Conservation (phyloP, 1,139 yeast genomes). For the Kodamaea sp. region DNA sequence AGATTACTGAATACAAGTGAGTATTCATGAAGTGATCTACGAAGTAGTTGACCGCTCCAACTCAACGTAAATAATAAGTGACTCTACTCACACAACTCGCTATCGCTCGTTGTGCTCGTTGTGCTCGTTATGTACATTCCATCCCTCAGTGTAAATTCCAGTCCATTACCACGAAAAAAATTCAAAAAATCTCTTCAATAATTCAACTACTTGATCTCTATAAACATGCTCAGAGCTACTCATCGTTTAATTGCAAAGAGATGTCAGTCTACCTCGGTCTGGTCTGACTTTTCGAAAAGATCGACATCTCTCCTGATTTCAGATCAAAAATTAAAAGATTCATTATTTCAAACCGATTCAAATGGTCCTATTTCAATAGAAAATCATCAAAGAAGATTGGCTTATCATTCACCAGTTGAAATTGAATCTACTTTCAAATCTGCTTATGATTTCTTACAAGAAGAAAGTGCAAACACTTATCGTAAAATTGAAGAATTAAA, state of each 20-base stretch:
- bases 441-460: slow-evolving; percentile 60
- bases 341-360: slow-evolving; percentile 35
- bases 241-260: slow-evolving; percentile 10
- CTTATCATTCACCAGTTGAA: slow-evolving; percentile 64
- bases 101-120: too few relatives aligned
- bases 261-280: slow-evolving; percentile 30
- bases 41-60: too few relatives aligned
- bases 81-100: too few relatives aligned
- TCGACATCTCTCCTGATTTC: slow-evolving; percentile 36
- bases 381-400: slow-evolving; percentile 17
- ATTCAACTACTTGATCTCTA: slow-evolving; percentile 5
- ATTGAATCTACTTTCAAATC: slow-evolving; percentile 69
- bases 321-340: slow-evolving; percentile 26
- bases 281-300: slow-evolving; percentile 47
- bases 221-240: slow-evolving; percentile 7
- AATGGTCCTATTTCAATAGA: slow-evolving; percentile 27
- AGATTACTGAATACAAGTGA: too few relatives aligned
- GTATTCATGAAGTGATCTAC: too few relatives aligned
- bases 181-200: slow-evolving; percentile 6
- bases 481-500: slow-evolving; percentile 16
- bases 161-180: background rate
- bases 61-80: too few relatives aligned
- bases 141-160: background rate
- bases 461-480: slow-evolving; percentile 31
- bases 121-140: too few relatives aligned